Evolutionary conservation across 2,329 filamentous ascomycete species (phyloP), one percentile per base, ranked within the genome.

Genomic region (Exophiala calicioides): DNA sequence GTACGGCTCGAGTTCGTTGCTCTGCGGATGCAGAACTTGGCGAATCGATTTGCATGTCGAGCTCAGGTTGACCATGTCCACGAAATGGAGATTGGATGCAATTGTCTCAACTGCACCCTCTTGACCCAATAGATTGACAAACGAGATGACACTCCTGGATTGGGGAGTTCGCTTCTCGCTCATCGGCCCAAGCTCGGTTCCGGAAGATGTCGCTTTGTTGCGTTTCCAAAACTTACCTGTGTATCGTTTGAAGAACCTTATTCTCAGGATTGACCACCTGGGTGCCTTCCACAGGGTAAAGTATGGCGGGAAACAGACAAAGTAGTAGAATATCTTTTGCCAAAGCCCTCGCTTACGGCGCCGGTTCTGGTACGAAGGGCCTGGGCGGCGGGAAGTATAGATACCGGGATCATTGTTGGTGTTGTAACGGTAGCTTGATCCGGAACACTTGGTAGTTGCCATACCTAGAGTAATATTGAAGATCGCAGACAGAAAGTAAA

Each of bases 81-180:
- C 19, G 18, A 16, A 37, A 21, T 37, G 34, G 8, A 37, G 18
- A 18, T 37, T 20, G 8, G 34, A 16, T 7, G 34, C 10, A 18
- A 37, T 37, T 9, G 5, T 13, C 8, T 18, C 19, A 8, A 8
- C 4, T 13, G 21, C 13, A 7, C 9, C 7, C 8, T 21, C 34
- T 18, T 37, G 5, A 16, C 13, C 5, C 12, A 37, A 19, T 7
- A 37, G 18, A 7, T 13, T 9, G 19, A 8, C 10, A 9, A 37
- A 37, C 7, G 7, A 4, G 13, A 18, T 8, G 13, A 20, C 34
- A 7, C 13, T 18, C 8, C 8, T 18, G 16, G 34, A 7, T 13
- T 37, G 34, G 16, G 34, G 34, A 12, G 8, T 37, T 18, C 21
- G 10, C 13, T 37, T 37, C 34, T 37, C 34, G 34, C 19, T 21